Evolutionary conservation across 306 rosid genomes (phyloP), one percentile per base, ranked within the genome.

Genomic region (Carpinus fangiana): DNA sequence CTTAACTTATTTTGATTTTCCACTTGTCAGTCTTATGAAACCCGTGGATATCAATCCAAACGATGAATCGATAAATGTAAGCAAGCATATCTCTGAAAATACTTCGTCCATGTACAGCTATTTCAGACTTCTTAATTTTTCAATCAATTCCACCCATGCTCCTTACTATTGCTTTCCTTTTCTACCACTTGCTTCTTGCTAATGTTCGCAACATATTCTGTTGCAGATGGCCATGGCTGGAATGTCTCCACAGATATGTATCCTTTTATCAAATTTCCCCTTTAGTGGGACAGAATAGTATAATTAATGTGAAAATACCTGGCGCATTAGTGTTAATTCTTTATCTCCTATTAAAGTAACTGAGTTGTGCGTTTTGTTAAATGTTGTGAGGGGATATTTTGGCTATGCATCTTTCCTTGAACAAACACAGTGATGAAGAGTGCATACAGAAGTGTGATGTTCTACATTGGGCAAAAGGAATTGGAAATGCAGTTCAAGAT

Each of bases 221-320:
- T 79, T 86, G 84, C 88, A 96, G 99, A 93, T 90, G 97, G 98
- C 91, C 68, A 93, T 96, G 97, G 92, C 86, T 7, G 99, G 98
- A 76, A 65, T 93, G 60, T 86, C 97, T 80, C 99, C 99, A n/a
- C 97, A 91, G 87, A 91, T 88, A 84, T 82, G 99, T 96, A 96
- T 96, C 99, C 94, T 89, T 86, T 80, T n/a, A 26, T 55, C 38
- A 76, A 72, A 73, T 20, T 73, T 73, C 66, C 73, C 48, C 67
- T 61, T 62, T 61, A 60, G 64, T 62, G 70, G 67, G 79, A 43
- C 13, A 68, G 74, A 54, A 38, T 47, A 46, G 59, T 31, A 3
- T 53, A 48, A 56, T 61, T 79, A 62, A 57, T 46, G 51, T 48
- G n/a, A 66, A 75, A 78, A 16, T 50, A 72, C 48, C 13, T 43